A percentile compares a stretch with the other conserved stretches of the same genome.
These are phyloP conservation scores for Fusarium musae DNA, from an alignment of 2,329 filamentous ascomycete genomes.

Conservation along the genomic window DNA sequence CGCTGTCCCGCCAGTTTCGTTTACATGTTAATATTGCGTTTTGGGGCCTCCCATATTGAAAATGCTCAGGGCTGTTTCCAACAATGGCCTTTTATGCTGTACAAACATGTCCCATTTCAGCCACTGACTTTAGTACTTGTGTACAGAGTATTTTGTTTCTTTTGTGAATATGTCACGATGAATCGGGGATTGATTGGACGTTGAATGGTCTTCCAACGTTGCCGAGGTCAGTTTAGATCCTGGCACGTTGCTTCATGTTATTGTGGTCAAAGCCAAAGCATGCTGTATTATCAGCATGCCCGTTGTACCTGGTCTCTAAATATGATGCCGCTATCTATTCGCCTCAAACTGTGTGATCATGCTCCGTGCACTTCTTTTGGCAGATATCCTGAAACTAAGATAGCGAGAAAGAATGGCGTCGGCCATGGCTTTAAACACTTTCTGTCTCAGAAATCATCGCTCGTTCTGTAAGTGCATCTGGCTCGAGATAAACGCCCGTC, in stretches of 20 bases:
- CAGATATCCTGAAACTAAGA: constrained; percentile 6
- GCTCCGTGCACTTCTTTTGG: neutral
- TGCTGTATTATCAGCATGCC: constrained; percentile 12
- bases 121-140: neutral
- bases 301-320: constrained; percentile 14
- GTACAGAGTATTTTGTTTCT: neutral
- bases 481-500: constrained; percentile 29
- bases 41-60: neutral
- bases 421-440: neutral
- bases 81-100: neutral
- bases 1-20: neutral
- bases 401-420: neutral
- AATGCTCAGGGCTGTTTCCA: neutral
- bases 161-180: neutral
- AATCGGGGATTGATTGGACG: neutral
- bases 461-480: neutral
- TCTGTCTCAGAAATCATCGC: neutral
- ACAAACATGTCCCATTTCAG: neutral
- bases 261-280: constrained; percentile 14
- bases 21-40: neutral
- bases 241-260: constrained; percentile 2
- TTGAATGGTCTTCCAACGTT: neutral
- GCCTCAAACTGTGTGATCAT: neutral
- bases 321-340: constrained; percentile 10
- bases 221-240: neutral